Evolutionary conservation across 1,284 basidiomycete species (phyloP), one percentile per base, ranked within the genome.

Genomic region (Rhodotorula sp.): DNA sequence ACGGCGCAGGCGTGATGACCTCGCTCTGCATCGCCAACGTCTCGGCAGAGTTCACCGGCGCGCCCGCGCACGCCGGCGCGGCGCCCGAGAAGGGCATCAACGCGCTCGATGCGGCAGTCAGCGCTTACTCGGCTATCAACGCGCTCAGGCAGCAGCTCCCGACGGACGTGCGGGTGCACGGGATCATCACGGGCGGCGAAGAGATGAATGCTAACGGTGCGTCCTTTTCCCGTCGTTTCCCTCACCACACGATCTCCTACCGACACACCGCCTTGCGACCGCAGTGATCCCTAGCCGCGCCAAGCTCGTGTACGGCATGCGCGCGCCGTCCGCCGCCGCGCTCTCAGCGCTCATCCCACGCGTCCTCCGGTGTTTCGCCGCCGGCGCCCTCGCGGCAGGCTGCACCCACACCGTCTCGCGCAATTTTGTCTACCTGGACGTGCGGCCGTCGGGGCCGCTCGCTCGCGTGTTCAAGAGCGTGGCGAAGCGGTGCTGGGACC

Each of bases 11-110:
- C 5, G 57, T 81, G n/a, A 57, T 70, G 7, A 75, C 78, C 0
- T 74, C 78, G 25, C 69, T 80, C 1, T 79, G 80, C 10, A 68
- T 80, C 15, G 72, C 70, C 37, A 73, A 73, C 27, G 57, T 80
- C 70, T 54, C 36, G 22, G 76, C 78, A 53, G 77, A 80, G 59
- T 81, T 76, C 74, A 66, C 64, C 29, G 81, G 81, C 21, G 71
- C 70, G 73, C 90, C 90, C 57, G 88, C 90, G 32, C 90, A 92
- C 79, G 91, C 90, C 22, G 88, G 87, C 39, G 86, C 85, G 48
- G 85, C 89, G 6, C 91, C 90, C 27, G 92, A 91, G 91, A 90
- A 92, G 81, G 92, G 89, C 36, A 85, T 86, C 70, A 94, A 94
- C 79, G 91, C 92, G 9, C 86, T 91, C 55, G 92, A 93, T 80